Conservation (phyloP, 306 rosid genomes). For the Hippophae gyantsensis region DNA sequence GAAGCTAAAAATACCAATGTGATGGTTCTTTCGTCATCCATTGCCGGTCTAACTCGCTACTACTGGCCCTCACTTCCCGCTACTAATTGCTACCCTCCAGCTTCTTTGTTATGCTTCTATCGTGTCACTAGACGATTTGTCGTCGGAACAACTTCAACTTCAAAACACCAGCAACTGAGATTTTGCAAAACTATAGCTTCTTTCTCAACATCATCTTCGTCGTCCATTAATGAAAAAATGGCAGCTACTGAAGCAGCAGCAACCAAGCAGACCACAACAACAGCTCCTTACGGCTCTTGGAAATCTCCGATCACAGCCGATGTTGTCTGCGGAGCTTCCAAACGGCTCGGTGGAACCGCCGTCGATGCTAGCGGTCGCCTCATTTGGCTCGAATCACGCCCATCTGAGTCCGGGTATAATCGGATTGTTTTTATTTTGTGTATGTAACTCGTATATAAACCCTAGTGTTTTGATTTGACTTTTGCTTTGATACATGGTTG, state of each 20-base stretch:
- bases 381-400: constrained; percentile 87
- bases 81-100: too few species aligned
- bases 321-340: constrained; percentile 76
- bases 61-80: too few species aligned
- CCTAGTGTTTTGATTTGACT: neutral
- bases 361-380: constrained; percentile 58
- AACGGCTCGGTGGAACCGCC: constrained; percentile 71
- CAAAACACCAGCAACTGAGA: too few species aligned
- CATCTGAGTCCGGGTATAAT: constrained; percentile 62
- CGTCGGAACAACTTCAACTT: too few species aligned
- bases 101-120: too few species aligned
- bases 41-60: too few species aligned
- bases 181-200: too few species aligned
- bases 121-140: too few species aligned
- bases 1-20: too few species aligned
- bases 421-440: neutral
- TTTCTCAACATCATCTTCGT: constrained; percentile 3
- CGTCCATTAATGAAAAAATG: neutral
- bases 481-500: neutral
- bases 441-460: neutral
- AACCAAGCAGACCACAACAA: constrained; percentile 21
- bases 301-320: constrained; percentile 82
- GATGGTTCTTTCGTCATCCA: too few species aligned
- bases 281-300: constrained; percentile 88
- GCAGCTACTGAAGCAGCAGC: constrained; percentile 12